These are phyloP conservation scores for Talaromyces adpressus DNA, from an alignment of 495 filamentous ascomycete genomes.

Conservation along the genomic window DNA sequence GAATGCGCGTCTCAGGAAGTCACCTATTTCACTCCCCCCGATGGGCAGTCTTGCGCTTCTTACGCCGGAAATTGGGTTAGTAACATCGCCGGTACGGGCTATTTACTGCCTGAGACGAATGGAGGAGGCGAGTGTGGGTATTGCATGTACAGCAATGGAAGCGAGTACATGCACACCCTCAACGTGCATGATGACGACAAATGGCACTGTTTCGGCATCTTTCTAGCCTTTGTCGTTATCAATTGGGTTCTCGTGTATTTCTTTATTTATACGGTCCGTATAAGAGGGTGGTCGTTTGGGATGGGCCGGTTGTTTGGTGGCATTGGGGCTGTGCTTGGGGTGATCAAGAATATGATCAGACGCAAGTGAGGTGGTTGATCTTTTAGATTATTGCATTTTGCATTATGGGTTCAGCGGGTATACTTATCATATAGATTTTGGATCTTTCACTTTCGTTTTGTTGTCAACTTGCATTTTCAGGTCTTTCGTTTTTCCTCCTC, in stretches of 20 bases:
- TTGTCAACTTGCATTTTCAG: background rate
- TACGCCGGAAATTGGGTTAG: slow-evolving; percentile 53
- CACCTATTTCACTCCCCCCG: slow-evolving; percentile 59
- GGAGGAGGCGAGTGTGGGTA: slow-evolving; percentile 60
- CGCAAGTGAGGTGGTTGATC: background rate
- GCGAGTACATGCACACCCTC: slow-evolving; percentile 60
- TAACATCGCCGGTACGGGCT: slow-evolving; percentile 39
- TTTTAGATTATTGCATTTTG: background rate
- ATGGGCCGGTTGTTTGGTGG: slow-evolving; percentile 50
- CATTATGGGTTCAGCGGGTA: background rate
- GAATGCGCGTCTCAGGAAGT: slow-evolving; percentile 52
- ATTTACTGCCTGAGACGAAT: slow-evolving; percentile 48
- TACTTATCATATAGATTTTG: background rate
- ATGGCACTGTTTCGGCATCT: slow-evolving; percentile 75
- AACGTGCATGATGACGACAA: slow-evolving; percentile 60
- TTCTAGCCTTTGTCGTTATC: slow-evolving; percentile 65
- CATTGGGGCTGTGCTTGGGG: slow-evolving; percentile 21
- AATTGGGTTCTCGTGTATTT: slow-evolving; percentile 81
- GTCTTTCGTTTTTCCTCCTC: background rate
- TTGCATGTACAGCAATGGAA: slow-evolving; percentile 59
- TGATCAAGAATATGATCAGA: background rate
- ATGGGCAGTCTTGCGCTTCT: slow-evolving; percentile 52
- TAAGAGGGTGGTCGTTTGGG: slow-evolving; percentile 69
- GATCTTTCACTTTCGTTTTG: background rate
- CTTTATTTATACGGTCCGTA: slow-evolving; percentile 72